phyloP scores from a whole-genome alignment of 257 asterid species.

The Linaria vulgaris region DNA sequence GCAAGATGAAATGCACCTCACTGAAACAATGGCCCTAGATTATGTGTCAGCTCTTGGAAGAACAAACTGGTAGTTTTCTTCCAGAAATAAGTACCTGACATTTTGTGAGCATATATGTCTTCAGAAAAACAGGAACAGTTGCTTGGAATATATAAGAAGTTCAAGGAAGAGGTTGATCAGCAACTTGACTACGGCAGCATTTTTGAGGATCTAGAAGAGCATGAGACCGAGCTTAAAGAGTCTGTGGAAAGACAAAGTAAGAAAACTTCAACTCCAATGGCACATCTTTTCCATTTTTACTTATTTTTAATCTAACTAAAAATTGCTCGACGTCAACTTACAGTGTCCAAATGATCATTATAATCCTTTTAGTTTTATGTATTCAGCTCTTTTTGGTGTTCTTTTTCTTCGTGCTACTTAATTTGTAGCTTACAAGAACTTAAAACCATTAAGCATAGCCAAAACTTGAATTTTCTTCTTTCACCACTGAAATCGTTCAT shows the following conservation, averaged over 20 bases:
- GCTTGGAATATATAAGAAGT: slow-evolving; percentile 55
- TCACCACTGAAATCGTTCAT: slow-evolving; percentile 17
- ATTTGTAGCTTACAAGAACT: neutral
- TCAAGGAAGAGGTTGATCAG: slow-evolving; percentile 64
- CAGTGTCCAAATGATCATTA: slow-evolving; percentile 3
- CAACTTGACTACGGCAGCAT: slow-evolving; percentile 59
- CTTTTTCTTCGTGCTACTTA: slow-evolving; percentile 10
- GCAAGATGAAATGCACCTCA: slow-evolving; percentile 9
- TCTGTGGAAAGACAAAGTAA: slow-evolving; percentile 70
- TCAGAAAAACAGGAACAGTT: slow-evolving; percentile 74
- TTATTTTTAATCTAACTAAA: slow-evolving; percentile 5
- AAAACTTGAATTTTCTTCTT: slow-evolving; percentile 6
- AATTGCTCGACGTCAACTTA: slow-evolving; percentile 20
- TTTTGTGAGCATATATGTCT: slow-evolving; percentile 27
- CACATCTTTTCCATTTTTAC: slow-evolving; percentile 8
- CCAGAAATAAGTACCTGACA: slow-evolving; percentile 23
- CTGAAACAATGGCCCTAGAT: slow-evolving; percentile 15
- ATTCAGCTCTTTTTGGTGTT: slow-evolving; percentile 5
- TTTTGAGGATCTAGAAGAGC: slow-evolving; percentile 73
- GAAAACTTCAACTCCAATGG: slow-evolving; percentile 25
- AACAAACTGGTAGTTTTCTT: slow-evolving; percentile 2
- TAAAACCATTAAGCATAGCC: slow-evolving; percentile 12
- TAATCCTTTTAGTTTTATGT: slow-evolving; percentile 4
- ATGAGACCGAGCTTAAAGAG: slow-evolving; percentile 63
- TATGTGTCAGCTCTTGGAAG: slow-evolving; percentile 15